Evolutionary conservation across 371 early-diverging fungal species (phyloP).

Genomic region (Funneliformis caledonium): DNA sequence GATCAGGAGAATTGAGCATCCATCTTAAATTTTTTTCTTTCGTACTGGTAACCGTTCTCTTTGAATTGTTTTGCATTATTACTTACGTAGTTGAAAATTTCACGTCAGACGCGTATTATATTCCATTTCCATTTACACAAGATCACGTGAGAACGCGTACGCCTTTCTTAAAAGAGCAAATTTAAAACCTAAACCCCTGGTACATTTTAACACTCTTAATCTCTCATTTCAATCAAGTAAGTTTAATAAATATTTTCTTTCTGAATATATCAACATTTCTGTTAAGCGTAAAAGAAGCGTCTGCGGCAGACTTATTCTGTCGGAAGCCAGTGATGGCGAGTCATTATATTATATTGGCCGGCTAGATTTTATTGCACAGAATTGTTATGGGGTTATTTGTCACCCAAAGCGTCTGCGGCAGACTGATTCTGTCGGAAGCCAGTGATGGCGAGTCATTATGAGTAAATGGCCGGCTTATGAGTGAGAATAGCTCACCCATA

Average conservation of each 20-base stretch:
- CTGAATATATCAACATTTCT: neutral
- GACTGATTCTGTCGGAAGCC: constrained; percentile 25
- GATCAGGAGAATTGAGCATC: constrained; percentile 12
- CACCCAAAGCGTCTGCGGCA: neutral
- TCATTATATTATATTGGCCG: no score
- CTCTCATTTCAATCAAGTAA: neutral
- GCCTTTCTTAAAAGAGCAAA: neutral
- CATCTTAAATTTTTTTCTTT: constrained; percentile 1
- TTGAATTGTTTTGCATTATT: neutral
- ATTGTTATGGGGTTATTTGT: no score
- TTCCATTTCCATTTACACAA: neutral
- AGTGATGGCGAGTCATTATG: neutral
- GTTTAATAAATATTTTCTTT: neutral
- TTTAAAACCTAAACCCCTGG: no score
- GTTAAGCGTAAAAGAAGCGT: constrained; percentile 20
- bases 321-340: constrained; percentile 23
- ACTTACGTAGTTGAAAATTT: neutral
- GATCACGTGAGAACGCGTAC: neutral
- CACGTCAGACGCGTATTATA: no score
- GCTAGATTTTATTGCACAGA: no score
- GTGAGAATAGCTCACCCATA: no score
- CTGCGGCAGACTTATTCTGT: constrained; percentile 28
- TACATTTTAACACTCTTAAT: no score
- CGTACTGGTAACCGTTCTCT: no score
- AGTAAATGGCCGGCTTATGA: neutral